Base-by-base conservation (phyloP, 805 yeast species). In the Candida sakaeoensis region DNA sequence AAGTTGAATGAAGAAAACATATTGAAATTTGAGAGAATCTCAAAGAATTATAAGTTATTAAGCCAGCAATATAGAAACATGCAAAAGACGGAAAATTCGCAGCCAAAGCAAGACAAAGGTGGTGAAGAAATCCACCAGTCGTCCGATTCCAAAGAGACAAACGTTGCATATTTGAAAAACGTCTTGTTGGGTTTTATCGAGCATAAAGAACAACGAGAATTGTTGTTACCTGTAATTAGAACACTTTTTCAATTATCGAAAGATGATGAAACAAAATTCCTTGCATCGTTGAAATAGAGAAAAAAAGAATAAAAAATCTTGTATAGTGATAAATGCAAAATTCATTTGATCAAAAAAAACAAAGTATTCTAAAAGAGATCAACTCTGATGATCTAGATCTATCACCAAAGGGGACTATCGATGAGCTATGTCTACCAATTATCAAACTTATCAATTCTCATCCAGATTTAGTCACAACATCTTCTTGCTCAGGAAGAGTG, bases 371-470 rank as follows among this genome's bases (percentile, higher is more conserved):
- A 7, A 47, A 57, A n/a, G 83, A 78, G 37, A 80, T 84, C 6
- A 56, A 64, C 5, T 66, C 59, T 2, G 58, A 55, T 0, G 57
- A 63, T 9, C 79, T 77, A 3, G 91, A 83, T 58, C 65, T 79
- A n/a, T 84, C 95, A 2, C 96, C 96, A 12, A 89, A 88, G 53
- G 96, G 96, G 1, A 74, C 87, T 2, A 80, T 87, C n/a, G 96
- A 88, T 59, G 77, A 63, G 36, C 63, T 74, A 15, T 82, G 95
- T 50, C 52, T 82, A 9, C 95, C 95, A 2, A 70, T 88, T 14
- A 85, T 88, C 44, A 59, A 76, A 12, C 55, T 80, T 12, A 82
- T 88, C 49, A 88, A 88, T 52, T 48, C 72, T 2, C 76, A 77
- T 48, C 51, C 60, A 0, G 79, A 82, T 47, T 74, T 84, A 79